Conservation (phyloP, 2,329 filamentous ascomycete species). For the Lachnellula arida region DNA sequence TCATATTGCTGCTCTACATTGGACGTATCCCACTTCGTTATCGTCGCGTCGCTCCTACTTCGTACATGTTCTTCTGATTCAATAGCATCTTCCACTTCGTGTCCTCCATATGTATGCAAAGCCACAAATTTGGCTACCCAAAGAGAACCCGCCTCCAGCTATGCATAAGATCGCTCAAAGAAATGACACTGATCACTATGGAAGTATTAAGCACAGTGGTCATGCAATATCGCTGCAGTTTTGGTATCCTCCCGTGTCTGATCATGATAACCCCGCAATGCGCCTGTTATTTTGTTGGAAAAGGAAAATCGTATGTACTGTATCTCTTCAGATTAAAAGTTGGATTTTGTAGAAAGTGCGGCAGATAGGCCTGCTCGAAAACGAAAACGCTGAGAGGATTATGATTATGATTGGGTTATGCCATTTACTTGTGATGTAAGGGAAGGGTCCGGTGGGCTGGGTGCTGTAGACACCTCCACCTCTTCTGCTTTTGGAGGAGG, state of each 20-base stretch:
- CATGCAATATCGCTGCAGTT: neutral
- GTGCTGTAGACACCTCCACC: neutral
- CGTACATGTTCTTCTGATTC: neutral
- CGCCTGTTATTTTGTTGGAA: neutral
- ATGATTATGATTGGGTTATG: neutral
- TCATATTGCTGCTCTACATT: neutral
- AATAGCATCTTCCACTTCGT: neutral
- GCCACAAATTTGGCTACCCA: neutral
- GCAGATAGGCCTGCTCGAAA: neutral
- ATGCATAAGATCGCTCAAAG: neutral
- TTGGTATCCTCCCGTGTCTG: neutral
- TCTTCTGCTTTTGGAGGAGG: slow-evolving; percentile 7
- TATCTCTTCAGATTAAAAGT: neutral
- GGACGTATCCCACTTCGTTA: neutral
- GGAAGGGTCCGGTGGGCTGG: neutral
- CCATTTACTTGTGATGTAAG: neutral
- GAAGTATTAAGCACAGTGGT: neutral
- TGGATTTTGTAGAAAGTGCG: neutral
- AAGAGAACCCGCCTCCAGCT: neutral
- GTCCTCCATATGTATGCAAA: neutral
- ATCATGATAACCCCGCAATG: neutral
- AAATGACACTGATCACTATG: neutral
- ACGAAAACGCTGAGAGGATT: neutral
- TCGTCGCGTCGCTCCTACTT: neutral
- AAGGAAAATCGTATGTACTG: neutral